These are phyloP conservation scores for Purshia tridentata DNA, from an alignment of 306 rosid species.

Conservation along the genomic window DNA sequence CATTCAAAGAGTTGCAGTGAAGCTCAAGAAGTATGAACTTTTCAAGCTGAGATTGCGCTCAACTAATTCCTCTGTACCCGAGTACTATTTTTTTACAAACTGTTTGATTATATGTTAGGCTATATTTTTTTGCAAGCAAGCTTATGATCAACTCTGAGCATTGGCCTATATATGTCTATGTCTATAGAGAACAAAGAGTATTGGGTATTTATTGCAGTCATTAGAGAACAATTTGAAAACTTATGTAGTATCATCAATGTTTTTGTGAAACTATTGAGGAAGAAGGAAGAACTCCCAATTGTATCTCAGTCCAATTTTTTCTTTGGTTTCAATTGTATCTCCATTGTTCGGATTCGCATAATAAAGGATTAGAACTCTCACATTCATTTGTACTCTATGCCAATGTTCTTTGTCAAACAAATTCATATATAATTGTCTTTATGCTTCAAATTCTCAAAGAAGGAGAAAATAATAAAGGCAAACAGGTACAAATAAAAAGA, in stretches of 20 bases:
- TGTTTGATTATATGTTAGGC: neutral
- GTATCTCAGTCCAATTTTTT: no score
- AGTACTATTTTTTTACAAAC: no score
- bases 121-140: neutral
- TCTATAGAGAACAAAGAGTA: no score
- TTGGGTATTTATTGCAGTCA: no score
- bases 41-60: neutral
- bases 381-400: neutral
- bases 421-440: neutral
- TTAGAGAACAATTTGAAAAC: no score
- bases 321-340: no score
- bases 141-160: neutral
- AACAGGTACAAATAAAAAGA: neutral
- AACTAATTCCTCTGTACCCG: no score
- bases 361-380: neutral
- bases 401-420: neutral
- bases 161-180: no score
- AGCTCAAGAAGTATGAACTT: slow-evolving; percentile 40
- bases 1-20: slow-evolving; percentile 27
- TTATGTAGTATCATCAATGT: no score
- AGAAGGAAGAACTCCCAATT: no score
- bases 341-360: no score
- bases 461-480: neutral
- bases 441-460: neutral
- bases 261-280: no score